Evolutionary conservation across 805 yeast species (phyloP), one percentile per base, ranked within the genome.

Genomic region (Teunomyces pallodes): DNA sequence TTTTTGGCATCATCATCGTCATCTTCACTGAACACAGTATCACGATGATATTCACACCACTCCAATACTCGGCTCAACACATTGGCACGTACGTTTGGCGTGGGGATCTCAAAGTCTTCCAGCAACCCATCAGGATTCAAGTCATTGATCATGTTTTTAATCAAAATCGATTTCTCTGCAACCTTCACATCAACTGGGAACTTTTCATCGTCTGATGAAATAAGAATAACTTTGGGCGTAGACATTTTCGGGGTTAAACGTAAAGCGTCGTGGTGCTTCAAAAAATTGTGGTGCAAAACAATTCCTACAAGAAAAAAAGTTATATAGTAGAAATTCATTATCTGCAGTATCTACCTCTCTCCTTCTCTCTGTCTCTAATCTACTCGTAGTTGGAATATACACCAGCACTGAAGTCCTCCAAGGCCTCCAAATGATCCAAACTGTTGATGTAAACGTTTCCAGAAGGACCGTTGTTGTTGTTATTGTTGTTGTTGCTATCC

Each of bases 31-130:
- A 84, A 84, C 14, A 75, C 75, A 8, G 87, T 80, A 63, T 88
- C 90, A 66, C 85, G 87, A 74, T 92, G 97, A 66, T 92, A 94
- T 61, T 88, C 95, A 60, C 97, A 90, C 95, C 97, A 92, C 64
- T 92, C 96, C 46, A 92, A 75, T n/a, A 92, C 92, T 64, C 90
- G 90, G 65, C 86, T 82, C 69, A 92, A 76, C 16, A 92, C 96
- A 13, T 86, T 83, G 8, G 96, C 86, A 55, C 92, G 77, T 32
- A 90, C 97, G 61, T 89, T 90, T 35, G 96, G 96, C 9, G 90
- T 82, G 32, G 97, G 97, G 59, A 92, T 86, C 51, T 83, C 87
- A 54, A 84, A 82, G 36, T 83, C 86, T 46, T 82, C 87, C 38
- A 80, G 85, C 51, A 83, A 89, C 9, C 77, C 81, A 40, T 77